Conservation (phyloP, 768 basidiomycete genomes). For the Favolaschia claudopus region DNA sequence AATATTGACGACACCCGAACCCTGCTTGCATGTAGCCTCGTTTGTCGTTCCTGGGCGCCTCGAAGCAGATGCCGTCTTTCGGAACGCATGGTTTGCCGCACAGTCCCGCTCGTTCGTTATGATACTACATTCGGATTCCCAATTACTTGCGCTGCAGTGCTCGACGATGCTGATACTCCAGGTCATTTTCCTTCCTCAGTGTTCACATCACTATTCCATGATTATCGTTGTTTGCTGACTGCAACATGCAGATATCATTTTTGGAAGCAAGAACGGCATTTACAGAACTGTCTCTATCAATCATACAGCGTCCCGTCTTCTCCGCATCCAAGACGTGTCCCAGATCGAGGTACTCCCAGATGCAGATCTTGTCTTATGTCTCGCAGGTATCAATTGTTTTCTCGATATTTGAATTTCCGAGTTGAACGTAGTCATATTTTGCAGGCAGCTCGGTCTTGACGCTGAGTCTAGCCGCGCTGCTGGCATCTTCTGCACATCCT, state of each 20-base stretch:
- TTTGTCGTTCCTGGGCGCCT: slow-evolving; percentile 22
- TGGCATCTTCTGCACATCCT: too few relatives aligned
- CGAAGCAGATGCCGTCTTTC: slow-evolving; percentile 16
- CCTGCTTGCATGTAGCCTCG: slow-evolving; percentile 22
- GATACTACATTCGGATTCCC: slow-evolving; percentile 4
- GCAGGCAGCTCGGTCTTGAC: slow-evolving; percentile 19
- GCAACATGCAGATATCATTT: too few relatives aligned
- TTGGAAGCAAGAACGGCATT: slow-evolving; percentile 15
- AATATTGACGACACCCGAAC: not conserved
- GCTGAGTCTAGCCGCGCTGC: too few relatives aligned
- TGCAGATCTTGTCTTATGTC: slow-evolving; percentile 74
- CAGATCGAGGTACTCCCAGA: slow-evolving; percentile 82
- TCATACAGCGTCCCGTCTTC: too few relatives aligned
- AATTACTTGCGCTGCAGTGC: slow-evolving; percentile 5
- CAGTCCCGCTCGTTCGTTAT: not conserved
- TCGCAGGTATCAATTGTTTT: slow-evolving; percentile 63
- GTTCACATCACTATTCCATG: too few relatives aligned
- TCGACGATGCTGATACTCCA: too few relatives aligned
- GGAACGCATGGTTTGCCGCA: slow-evolving; percentile 6
- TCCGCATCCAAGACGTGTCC: slow-evolving; percentile 47
- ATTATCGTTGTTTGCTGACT: too few relatives aligned
- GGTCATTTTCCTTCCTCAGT: too few relatives aligned
- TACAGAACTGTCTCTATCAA: slow-evolving; percentile 4
- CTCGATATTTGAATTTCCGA: not conserved
- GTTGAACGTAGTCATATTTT: too few relatives aligned